Conservation (phyloP, 2,329 filamentous ascomycete species). For the Stromatinia cepivora region DNA sequence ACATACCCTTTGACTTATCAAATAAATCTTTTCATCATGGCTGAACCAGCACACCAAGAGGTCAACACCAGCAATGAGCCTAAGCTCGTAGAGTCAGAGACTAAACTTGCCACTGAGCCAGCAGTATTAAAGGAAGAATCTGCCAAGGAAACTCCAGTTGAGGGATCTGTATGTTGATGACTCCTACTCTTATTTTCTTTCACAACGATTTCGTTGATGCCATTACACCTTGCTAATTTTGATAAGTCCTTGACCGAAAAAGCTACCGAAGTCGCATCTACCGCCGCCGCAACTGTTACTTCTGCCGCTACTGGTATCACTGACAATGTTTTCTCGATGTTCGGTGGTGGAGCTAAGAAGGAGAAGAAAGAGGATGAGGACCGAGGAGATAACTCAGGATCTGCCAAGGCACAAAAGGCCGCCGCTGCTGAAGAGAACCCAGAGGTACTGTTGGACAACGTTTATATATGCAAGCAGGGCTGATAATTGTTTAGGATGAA, state of each 20-base stretch:
- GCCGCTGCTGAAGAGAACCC: slow-evolving; percentile 45
- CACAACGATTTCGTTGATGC: neutral
- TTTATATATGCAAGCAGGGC: slow-evolving; percentile 27
- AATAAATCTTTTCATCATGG: slow-evolving; percentile 28
- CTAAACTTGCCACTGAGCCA: slow-evolving; percentile 46
- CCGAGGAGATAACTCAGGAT: slow-evolving; percentile 83
- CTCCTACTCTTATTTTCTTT: neutral
- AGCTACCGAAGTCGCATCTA: slow-evolving; percentile 42
- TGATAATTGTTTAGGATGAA: slow-evolving; percentile 55
- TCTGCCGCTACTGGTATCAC: slow-evolving; percentile 45
- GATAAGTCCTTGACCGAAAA: slow-evolving; percentile 39
- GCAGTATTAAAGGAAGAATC: slow-evolving; percentile 29
- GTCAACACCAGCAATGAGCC: slow-evolving; percentile 43
- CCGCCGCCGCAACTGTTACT: slow-evolving; percentile 45
- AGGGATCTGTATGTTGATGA: slow-evolving; percentile 30
- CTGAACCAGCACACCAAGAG: slow-evolving; percentile 43
- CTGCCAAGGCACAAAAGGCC: slow-evolving; percentile 74
- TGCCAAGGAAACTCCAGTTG: slow-evolving; percentile 31
- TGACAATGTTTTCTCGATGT: slow-evolving; percentile 92
- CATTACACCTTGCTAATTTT: slow-evolving; percentile 25
- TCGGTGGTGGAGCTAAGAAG: slow-evolving; percentile 95
- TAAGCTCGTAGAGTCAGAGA: slow-evolving; percentile 46
- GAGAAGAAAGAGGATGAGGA: slow-evolving; percentile 86
- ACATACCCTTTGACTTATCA: neutral
- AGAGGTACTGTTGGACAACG: slow-evolving; percentile 34